A percentile compares a stretch with the other conserved stretches of the same genome.
Conservation (phyloP, 441 rosid species). For the Populus hybrid region DNA sequence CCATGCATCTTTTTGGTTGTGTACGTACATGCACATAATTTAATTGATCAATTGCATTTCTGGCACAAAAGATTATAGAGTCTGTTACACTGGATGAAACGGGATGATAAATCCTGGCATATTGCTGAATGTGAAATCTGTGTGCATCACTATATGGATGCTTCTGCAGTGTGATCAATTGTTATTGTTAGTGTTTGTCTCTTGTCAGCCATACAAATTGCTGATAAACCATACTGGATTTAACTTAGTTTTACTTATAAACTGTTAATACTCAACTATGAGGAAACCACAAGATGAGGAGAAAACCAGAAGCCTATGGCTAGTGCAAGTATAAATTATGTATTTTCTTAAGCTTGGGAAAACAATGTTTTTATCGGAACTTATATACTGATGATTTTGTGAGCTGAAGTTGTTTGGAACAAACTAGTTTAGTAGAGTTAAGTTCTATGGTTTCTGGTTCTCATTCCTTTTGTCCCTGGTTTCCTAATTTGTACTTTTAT, state of each 20-base stretch:
- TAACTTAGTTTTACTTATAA: not conserved
- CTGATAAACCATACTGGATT: not conserved
- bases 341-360: not conserved
- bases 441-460: not conserved
- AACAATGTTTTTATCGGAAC: not conserved
- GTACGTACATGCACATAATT: not conserved
- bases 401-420: slow-evolving; percentile 6
- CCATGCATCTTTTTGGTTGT: not conserved
- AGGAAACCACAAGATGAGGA: not conserved
- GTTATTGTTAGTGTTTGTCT: not conserved
- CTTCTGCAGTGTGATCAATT: not conserved
- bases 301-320: not conserved
- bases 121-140: not conserved
- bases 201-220: not conserved
- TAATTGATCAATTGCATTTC: not conserved
- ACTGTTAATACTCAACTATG: not conserved
- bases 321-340: not conserved
- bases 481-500: not conserved
- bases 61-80: not conserved
- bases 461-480: not conserved
- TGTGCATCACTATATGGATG: not conserved
- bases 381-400: not conserved
- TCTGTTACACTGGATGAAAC: not conserved
- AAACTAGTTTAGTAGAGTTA: not conserved
- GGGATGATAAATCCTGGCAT: not conserved